Conservation (phyloP, 192 early-diverging fungal species). For the Backusella australiensis region DNA sequence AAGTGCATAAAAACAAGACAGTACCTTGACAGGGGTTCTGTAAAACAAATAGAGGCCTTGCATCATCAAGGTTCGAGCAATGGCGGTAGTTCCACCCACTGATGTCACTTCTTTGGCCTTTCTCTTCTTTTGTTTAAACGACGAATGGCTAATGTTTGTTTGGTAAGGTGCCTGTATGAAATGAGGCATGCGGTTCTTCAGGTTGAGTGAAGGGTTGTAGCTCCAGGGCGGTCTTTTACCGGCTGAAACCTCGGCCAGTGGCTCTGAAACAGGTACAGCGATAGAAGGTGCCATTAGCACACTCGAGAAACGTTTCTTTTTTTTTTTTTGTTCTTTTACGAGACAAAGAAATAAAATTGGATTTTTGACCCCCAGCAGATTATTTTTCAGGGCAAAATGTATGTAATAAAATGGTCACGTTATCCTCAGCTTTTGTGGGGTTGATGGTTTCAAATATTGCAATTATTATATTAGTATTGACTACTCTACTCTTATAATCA, state of each 20-base stretch:
- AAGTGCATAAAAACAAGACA: not conserved
- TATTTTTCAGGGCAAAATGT: not conserved
- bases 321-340: too few species aligned
- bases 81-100: conserved; percentile 52
- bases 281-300: conserved; percentile 5
- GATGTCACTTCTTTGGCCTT: conserved; percentile 50
- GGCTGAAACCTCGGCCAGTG: conserved; percentile 5
- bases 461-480: too few species aligned
- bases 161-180: not conserved
- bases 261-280: not conserved
- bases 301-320: not conserved
- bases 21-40: conserved; percentile 59
- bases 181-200: not conserved
- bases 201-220: not conserved
- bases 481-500: too few species aligned
- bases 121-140: conserved; percentile 34
- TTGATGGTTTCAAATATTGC: too few species aligned
- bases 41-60: conserved; percentile 55
- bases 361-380: not conserved
- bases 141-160: not conserved
- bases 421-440: not conserved
- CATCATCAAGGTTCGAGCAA: conserved; percentile 52
- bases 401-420: not conserved
- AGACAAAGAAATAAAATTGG: not conserved
- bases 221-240: not conserved